Percentiles rank a stretch among this genome's conserved stretches.
phyloP scores from a whole-genome alignment of 306 rosid genomes.

The Ormosia semicastrata region DNA sequence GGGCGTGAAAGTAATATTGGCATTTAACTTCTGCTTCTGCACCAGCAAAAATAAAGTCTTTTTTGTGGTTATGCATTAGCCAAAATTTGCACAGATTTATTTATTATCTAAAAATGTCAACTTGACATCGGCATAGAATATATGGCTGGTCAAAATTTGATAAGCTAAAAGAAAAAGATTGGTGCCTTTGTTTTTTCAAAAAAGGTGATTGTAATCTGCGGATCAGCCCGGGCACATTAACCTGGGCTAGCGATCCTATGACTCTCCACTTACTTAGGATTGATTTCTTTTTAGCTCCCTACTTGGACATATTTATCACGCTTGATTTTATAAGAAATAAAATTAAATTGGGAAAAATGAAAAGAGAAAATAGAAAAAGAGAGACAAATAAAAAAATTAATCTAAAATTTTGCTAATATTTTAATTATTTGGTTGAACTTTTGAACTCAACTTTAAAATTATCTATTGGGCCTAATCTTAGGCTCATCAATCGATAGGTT shows the following conservation, averaged over 20 bases:
- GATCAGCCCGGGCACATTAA: background rate
- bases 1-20: background rate
- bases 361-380: background rate
- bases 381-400: background rate
- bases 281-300: background rate
- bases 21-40: conserved; percentile 11
- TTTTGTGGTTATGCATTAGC: background rate
- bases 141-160: conserved; percentile 7
- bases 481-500: no score
- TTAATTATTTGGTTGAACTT: background rate
- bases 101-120: conserved; percentile 14
- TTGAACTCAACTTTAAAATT: background rate
- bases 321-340: no score
- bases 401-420: background rate
- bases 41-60: background rate
- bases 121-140: conserved; percentile 18
- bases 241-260: background rate
- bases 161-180: background rate
- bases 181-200: background rate
- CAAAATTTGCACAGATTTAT: background rate
- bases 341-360: background rate
- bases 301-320: no score
- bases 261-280: background rate
- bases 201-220: background rate
- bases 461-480: no score